A percentile compares a stretch with the other conserved stretches of the same genome.
These are phyloP conservation scores for Ustilago curta DNA, from an alignment of 1,284 basidiomycete genomes.

Conservation along the genomic window DNA sequence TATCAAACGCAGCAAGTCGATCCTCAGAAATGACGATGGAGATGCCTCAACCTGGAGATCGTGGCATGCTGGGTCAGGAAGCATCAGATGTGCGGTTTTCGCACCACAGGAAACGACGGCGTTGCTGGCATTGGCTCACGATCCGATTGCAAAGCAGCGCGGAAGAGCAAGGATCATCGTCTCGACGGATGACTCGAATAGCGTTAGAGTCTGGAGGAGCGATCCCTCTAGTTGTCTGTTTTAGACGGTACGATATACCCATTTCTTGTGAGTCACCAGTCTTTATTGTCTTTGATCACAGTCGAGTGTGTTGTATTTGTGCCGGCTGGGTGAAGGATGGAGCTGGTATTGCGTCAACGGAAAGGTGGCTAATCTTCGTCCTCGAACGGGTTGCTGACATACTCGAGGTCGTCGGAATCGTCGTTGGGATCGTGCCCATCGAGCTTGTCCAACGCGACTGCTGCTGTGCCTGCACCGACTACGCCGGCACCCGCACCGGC, in stretches of 20 bases:
- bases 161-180: constrained; percentile 45
- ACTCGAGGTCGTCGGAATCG: constrained; percentile 59
- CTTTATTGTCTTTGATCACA: neutral
- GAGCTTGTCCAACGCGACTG: constrained; percentile 5
- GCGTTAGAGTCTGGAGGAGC: constrained; percentile 50
- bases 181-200: constrained; percentile 52
- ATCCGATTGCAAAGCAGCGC: constrained; percentile 30
- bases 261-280: constrained; percentile 1
- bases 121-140: constrained; percentile 33
- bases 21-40: neutral
- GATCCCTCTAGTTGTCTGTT: constrained; percentile 18
- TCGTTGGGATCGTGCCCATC: constrained; percentile 37
- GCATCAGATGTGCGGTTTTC: constrained; percentile 55
- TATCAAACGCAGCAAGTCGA: constrained; percentile 34
- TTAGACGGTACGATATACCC: constrained; percentile 1
- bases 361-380: constrained; percentile 49
- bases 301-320: neutral
- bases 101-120: constrained; percentile 43
- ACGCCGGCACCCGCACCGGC: constrained; percentile 10
- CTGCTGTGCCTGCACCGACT: constrained; percentile 8
- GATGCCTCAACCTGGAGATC: constrained; percentile 35
- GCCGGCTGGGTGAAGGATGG: neutral
- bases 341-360: constrained; percentile 1
- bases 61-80: constrained; percentile 48
- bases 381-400: constrained; percentile 63